Evolutionary conservation across 2,329 filamentous ascomycete species (phyloP), one percentile per base, ranked within the genome.

Genomic region (Colletotrichum tofieldiae): DNA sequence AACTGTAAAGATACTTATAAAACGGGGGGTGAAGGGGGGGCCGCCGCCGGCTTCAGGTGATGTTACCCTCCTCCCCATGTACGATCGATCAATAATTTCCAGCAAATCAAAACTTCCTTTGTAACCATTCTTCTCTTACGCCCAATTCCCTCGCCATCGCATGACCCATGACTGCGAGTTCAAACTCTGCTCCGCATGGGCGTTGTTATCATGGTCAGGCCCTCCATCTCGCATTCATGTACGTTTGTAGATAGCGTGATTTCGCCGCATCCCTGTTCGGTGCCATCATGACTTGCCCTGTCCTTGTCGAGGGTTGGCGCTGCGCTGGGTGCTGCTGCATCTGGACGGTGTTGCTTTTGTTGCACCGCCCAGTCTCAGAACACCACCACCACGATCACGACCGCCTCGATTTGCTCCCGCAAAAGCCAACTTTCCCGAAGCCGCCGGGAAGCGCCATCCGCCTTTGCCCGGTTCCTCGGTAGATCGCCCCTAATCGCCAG

Each of bases 61-160:
- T 54, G 49, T 32, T 55, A 26, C 35, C 54, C 54, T 41, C 49
- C 49, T 9, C 29, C 45, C 29, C 29, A 49, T 60, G 55, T 60
- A 66, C 32, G 63, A 66, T 66, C 64, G 54, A 51, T 58, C 29
- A 18, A 23, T 51, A 39, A 59, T 58, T 37, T 39, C 54, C 32
- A 47, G 23, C 55, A 26, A 49, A 32, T 66, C 54, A 66, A 60
- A 60, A 37, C 18, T 16, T 5, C 29, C 29, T 32, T 2, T 45
- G 61, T 55, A 62, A 26, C 47, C 37, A 55, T 32, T 51, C 43
- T 23, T 51, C 20, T 20, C 29, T 37, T 5, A n/a, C 37, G 51
- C 37, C 23, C 29, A 32, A 20, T 45, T 16, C 23, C n/a, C n/a
- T n/a, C n/a, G 14, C 47, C 35, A 16, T 43, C 20, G 16, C 54